Evolutionary conservation across 2,329 filamentous ascomycete genomes (phyloP).

Genomic region (Chrysoporthe deuterocubensis): DNA sequence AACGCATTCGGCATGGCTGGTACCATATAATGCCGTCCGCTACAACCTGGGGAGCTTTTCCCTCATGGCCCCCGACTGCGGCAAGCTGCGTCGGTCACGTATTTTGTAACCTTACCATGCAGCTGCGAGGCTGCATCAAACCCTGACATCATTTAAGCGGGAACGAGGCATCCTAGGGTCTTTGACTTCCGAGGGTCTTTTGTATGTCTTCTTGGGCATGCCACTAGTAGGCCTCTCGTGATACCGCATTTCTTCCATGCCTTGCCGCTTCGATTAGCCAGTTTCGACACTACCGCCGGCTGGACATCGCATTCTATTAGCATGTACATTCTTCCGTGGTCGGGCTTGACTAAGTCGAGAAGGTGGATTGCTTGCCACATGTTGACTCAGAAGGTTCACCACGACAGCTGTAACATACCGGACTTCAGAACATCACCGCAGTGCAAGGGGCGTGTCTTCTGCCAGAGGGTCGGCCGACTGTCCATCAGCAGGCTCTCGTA

Average conservation of each 20-base stretch:
- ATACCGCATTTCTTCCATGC: slow-evolving; percentile 11
- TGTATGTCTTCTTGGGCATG: slow-evolving; percentile 1
- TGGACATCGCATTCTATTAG: slow-evolving; percentile 18
- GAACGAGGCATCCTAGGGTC: not conserved
- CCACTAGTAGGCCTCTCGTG: slow-evolving; percentile 1
- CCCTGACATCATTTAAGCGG: slow-evolving; percentile 16
- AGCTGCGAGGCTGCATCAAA: slow-evolving; percentile 3
- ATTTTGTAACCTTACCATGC: slow-evolving; percentile 1
- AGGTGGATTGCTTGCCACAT: slow-evolving; percentile 21
- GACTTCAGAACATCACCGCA: not conserved
- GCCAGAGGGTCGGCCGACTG: not conserved
- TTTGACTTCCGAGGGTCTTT: not conserved
- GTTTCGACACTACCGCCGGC: slow-evolving; percentile 14
- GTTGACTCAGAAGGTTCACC: slow-evolving; percentile 2
- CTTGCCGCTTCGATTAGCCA: slow-evolving; percentile 17
- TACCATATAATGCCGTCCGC: not conserved
- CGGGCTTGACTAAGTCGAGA: slow-evolving; percentile 27
- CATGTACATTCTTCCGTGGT: slow-evolving; percentile 7
- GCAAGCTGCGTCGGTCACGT: slow-evolving; percentile 2
- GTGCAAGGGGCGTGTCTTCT: too few relatives aligned
- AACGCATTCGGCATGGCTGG: slow-evolving; percentile 7
- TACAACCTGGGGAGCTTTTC: not conserved
- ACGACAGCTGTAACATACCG: slow-evolving; percentile 4
- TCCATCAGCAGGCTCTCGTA: not conserved
- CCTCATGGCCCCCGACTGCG: slow-evolving; percentile 1